Conservation (phyloP, 2,329 filamentous ascomycete species). For the Eutypella sp. region DNA sequence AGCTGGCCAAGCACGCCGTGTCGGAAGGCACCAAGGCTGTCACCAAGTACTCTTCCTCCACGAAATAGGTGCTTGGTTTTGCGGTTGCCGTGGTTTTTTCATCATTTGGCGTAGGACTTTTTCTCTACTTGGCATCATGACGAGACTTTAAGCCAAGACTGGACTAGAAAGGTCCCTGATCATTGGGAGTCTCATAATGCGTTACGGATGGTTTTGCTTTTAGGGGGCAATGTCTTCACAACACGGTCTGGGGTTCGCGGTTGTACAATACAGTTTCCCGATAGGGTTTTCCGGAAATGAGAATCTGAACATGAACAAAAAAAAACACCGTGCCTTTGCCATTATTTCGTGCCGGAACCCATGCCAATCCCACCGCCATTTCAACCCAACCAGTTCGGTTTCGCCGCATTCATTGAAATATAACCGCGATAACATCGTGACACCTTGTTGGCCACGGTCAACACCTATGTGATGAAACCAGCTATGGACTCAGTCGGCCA, state of each 20-base stretch:
- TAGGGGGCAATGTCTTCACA: conserved; percentile 66
- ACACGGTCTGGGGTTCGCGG: conserved; percentile 63
- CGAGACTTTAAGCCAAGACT: conserved; percentile 41
- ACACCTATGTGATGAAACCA: too few relatives aligned
- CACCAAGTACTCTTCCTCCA: conserved; percentile 99
- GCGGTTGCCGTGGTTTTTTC: conserved; percentile 47
- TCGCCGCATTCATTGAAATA: too few relatives aligned
- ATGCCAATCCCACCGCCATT: neutral
- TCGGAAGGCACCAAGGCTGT: conserved; percentile 99
- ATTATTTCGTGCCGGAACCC: neutral
- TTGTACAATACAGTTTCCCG: conserved; percentile 67
- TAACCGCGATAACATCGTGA: too few relatives aligned
- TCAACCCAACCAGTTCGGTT: too few relatives aligned
- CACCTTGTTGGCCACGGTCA: too few relatives aligned
- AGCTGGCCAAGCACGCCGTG: conserved; percentile 98
- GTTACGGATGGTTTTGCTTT: conserved; percentile 67
- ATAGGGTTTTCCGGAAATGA: conserved; percentile 59
- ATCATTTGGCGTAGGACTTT: conserved; percentile 47
- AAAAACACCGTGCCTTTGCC: neutral
- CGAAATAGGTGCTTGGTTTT: conserved; percentile 70
- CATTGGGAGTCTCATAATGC: conserved; percentile 61
- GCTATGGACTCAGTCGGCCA: too few relatives aligned
- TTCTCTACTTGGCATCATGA: conserved; percentile 53
- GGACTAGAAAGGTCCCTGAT: conserved; percentile 30
- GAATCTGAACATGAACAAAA: conserved; percentile 53